A percentile compares a stretch with the other conserved stretches of the same genome.
These are phyloP conservation scores for Pulveroboletus frians DNA, from an alignment of 768 basidiomycete genomes.

Conservation along the genomic window DNA sequence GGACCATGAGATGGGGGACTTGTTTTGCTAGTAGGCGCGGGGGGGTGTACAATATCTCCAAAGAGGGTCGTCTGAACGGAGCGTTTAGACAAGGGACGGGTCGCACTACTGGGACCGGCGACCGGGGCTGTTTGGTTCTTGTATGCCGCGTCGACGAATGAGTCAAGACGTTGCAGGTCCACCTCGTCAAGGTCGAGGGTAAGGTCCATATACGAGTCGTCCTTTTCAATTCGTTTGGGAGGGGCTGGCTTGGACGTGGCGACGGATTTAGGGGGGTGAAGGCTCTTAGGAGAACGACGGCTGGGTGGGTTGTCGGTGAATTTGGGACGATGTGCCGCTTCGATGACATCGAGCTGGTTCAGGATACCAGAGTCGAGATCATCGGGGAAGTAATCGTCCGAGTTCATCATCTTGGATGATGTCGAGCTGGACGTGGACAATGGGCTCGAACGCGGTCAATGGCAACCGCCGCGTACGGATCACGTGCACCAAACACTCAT, in stretches of 20 bases:
- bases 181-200: slow-evolving; percentile 53
- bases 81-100: slow-evolving; percentile 29
- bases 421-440: slow-evolving; percentile 1
- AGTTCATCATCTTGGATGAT: slow-evolving; percentile 50
- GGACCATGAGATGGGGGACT: slow-evolving; percentile 28
- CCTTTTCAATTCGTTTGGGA: slow-evolving; percentile 25
- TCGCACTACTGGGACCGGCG: slow-evolving; percentile 33
- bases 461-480: not conserved
- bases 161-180: slow-evolving; percentile 51
- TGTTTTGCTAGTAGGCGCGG: slow-evolving; percentile 29
- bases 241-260: slow-evolving; percentile 16
- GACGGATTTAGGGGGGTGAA: slow-evolving; percentile 8
- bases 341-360: slow-evolving; percentile 63
- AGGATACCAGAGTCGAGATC: slow-evolving; percentile 58
- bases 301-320: slow-evolving; percentile 4
- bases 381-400: slow-evolving; percentile 70
- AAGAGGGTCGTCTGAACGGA: slow-evolving; percentile 61
- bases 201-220: slow-evolving; percentile 48
- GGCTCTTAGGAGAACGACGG: slow-evolving; percentile 3
- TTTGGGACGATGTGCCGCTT: slow-evolving; percentile 46
- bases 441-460: not conserved
- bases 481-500: slow-evolving; percentile 9
- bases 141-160: slow-evolving; percentile 46
- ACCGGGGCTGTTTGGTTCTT: slow-evolving; percentile 36
- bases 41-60: slow-evolving; percentile 47